Evolutionary conservation across 345 rosid genomes (phyloP).

Genomic region (Reutealis trisperma): DNA sequence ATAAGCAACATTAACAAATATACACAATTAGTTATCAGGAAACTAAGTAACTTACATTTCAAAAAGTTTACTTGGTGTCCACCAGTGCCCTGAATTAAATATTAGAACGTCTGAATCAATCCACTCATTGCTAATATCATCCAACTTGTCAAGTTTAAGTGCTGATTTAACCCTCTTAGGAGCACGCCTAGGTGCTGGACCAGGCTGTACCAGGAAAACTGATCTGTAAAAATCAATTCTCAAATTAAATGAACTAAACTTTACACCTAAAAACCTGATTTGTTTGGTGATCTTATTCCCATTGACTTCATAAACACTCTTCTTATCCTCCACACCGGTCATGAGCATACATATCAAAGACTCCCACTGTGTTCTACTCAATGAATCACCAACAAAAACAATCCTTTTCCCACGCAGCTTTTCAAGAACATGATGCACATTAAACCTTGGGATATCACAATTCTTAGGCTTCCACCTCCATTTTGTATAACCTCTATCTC

Average conservation of each 20-base stretch:
- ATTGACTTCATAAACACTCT: slow-evolving; percentile 57
- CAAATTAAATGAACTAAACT: slow-evolving; percentile 49
- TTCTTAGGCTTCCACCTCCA: slow-evolving; percentile 75
- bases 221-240: slow-evolving; percentile 67
- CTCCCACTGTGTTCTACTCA: slow-evolving; percentile 51
- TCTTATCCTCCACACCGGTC: slow-evolving; percentile 68
- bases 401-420: slow-evolving; percentile 36
- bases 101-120: slow-evolving; percentile 62
- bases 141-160: slow-evolving; percentile 53
- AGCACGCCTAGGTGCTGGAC: slow-evolving; percentile 46
- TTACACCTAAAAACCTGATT: slow-evolving; percentile 48
- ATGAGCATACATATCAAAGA: slow-evolving; percentile 72
- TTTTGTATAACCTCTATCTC: slow-evolving; percentile 51
- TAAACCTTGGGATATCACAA: slow-evolving; percentile 62
- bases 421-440: slow-evolving; percentile 20
- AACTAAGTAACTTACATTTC: slow-evolving; percentile 52
- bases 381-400: slow-evolving; percentile 53
- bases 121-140: slow-evolving; percentile 70
- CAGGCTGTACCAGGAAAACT: slow-evolving; percentile 63
- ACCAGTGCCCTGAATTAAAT: slow-evolving; percentile 81
- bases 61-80: slow-evolving; percentile 69
- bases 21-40: background rate
- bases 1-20: background rate
- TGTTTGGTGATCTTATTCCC: slow-evolving; percentile 57
- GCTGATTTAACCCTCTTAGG: slow-evolving; percentile 68